Base-by-base conservation (phyloP, 805 yeast species). In the Candida loeiensis region DNA sequence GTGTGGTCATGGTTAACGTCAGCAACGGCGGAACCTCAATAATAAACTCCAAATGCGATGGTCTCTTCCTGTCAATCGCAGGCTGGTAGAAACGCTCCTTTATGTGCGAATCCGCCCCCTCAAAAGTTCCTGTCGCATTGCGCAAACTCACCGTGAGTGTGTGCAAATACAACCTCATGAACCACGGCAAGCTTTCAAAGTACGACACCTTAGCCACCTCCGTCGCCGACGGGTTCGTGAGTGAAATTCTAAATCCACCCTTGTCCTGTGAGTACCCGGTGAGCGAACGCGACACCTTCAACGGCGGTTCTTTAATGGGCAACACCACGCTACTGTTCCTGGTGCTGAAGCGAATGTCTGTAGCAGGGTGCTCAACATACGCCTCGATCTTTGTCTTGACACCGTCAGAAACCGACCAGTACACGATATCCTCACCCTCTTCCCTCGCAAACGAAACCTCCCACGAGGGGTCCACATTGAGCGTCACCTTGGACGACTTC, bases 101-200 rank as follows among this genome's bases (percentile, higher is more conserved):
- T 26, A 87, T 60, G 13, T 74, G 55, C 4, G 52, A 50, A 3
- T 43, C 53, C 25, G 41, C 57, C 37, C 36, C 39, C n/a, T 26
- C 17, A 39, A 28, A 43, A 7, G 9, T 46, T 20, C 57, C 62
- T 1, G 50, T 35, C 2, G 49, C 48, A 34, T 54, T 55, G 21
- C 56, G 59, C 48, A 56, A 9, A 49, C 55, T 58, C 2, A 77
- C 51, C 2, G 66, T 56, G 41, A 89, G 61, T 0, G 95, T 79
- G 49, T 87, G 89, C 31, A 93, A 61, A 54, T 85, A 93, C 2
- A 87, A 61, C 49, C 91, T 76, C 79, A 89, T 82, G 58, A 78
- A 93, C 98, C 98, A 93, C 0, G 99, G 99, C 20, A 89, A 66
- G 0, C 88, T 73, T 58, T 93, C 97, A 49, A 80, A 82, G 51